A percentile compares a stretch with the other conserved stretches of the same genome.
These are phyloP conservation scores for Linnemannia hyalina DNA, from an alignment of 192 early-diverging fungal species.

Conservation along the genomic window DNA sequence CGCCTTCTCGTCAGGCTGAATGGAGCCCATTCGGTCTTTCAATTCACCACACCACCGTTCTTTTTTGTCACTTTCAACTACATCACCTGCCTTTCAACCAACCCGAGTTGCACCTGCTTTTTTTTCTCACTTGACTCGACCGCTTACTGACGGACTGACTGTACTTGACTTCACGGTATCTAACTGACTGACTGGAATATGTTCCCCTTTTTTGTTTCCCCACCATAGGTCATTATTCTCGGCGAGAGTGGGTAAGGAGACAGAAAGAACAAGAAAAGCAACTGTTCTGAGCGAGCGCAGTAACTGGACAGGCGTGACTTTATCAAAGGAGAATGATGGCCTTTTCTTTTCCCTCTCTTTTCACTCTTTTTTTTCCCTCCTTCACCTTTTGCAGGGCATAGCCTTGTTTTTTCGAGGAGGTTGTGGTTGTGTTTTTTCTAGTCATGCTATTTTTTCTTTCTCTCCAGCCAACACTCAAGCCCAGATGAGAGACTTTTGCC, in stretches of 20 bases:
- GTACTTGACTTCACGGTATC: background rate
- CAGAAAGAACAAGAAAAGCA: background rate
- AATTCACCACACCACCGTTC: background rate
- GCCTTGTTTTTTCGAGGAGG: background rate
- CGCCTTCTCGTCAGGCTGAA: background rate
- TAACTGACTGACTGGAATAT: background rate
- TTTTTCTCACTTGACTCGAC: background rate
- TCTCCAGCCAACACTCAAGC: background rate
- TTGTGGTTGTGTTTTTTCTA: background rate
- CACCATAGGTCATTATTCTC: constrained; percentile 80
- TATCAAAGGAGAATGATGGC: background rate
- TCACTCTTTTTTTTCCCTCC: background rate
- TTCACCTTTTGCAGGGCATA: background rate
- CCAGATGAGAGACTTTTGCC: background rate
- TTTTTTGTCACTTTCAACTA: constrained; percentile 8
- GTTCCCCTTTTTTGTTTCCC: background rate
- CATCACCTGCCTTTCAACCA: background rate
- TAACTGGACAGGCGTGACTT: constrained; percentile 14
- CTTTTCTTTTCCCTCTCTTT: background rate
- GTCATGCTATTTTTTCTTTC: background rate
- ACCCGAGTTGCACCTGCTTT: background rate
- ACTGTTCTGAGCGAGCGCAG: constrained; percentile 10
- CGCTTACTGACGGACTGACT: background rate
- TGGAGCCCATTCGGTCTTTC: constrained; percentile 7
- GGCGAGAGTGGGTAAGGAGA: constrained; percentile 85